Conservation (phyloP, 495 filamentous ascomycete genomes). For the Talaromyces thailandensis region DNA sequence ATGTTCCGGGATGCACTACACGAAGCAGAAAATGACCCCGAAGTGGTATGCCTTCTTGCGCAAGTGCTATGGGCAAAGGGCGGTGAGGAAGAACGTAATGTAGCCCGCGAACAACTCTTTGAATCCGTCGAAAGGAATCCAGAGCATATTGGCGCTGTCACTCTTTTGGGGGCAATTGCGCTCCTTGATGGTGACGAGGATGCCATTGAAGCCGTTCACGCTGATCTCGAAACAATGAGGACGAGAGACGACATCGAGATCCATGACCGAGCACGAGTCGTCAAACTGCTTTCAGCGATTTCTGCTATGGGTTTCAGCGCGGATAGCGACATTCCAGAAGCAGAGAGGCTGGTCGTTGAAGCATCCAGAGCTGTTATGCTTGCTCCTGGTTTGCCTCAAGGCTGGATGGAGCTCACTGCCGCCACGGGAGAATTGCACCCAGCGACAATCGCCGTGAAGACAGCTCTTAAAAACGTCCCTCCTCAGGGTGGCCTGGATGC, state of each 20-base stretch:
- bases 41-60: constrained; percentile 79
- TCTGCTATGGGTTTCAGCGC: constrained; percentile 32
- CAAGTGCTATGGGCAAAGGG: constrained; percentile 92
- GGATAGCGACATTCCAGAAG: constrained; percentile 23
- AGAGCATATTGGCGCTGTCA: constrained; percentile 65
- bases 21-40: constrained; percentile 68
- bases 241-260: constrained; percentile 46
- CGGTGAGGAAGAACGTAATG: constrained; percentile 58
- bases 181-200: constrained; percentile 71
- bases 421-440: constrained; percentile 47
- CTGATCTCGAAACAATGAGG: constrained; percentile 63
- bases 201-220: constrained; percentile 68
- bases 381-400: constrained; percentile 61
- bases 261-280: constrained; percentile 40
- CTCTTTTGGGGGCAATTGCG: constrained; percentile 74
- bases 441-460: constrained; percentile 71
- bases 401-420: constrained; percentile 65
- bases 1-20: constrained; percentile 76
- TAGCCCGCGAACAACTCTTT: constrained; percentile 74
- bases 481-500: constrained; percentile 59
- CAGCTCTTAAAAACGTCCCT: constrained; percentile 63
- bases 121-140: constrained; percentile 62
- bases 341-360: constrained; percentile 38
- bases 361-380: constrained; percentile 67
- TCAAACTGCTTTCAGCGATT: constrained; percentile 49